Percentiles rank a stretch among this genome's conserved stretches.
Conservation (phyloP, 352 stramenopile species). For the Pythium angustatum region DNA sequence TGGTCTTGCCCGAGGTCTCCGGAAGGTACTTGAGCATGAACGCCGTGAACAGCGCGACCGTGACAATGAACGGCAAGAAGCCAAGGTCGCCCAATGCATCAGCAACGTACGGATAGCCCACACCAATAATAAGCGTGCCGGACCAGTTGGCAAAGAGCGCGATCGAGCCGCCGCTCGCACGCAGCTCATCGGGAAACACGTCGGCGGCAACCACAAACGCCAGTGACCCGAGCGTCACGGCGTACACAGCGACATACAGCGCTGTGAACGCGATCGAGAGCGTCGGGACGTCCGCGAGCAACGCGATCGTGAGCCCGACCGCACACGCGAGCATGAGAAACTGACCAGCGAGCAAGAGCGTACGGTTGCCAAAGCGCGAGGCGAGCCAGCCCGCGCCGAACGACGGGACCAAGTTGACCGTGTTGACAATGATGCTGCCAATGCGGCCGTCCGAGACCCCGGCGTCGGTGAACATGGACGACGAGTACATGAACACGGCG, state of each 20-base stretch:
- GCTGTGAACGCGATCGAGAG: slow-evolving; percentile 51
- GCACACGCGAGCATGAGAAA: slow-evolving; percentile 36
- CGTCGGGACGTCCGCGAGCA: slow-evolving; percentile 43
- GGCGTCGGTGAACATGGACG: slow-evolving; percentile 53
- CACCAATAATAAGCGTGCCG: slow-evolving; percentile 50
- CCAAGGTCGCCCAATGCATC: slow-evolving; percentile 38
- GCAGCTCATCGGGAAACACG: slow-evolving; percentile 56
- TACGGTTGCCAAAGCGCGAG: slow-evolving; percentile 47
- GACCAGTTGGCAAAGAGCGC: slow-evolving; percentile 56
- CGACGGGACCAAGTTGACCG: slow-evolving; percentile 54
- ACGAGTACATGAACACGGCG: slow-evolving; percentile 74
- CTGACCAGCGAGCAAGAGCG: slow-evolving; percentile 49
- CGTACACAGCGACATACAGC: slow-evolving; percentile 47
- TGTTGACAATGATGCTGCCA: slow-evolving; percentile 55
- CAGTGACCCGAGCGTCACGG: slow-evolving; percentile 49
- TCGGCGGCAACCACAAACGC: slow-evolving; percentile 51
- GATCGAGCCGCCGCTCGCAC: slow-evolving; percentile 44
- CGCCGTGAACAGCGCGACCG: slow-evolving; percentile 12
- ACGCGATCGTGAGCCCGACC: slow-evolving; percentile 33
- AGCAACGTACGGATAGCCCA: slow-evolving; percentile 61
- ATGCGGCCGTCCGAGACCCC: slow-evolving; percentile 57
- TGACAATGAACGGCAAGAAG: slow-evolving; percentile 33
- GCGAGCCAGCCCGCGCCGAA: slow-evolving; percentile 46
- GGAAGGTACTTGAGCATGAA: slow-evolving; percentile 26
- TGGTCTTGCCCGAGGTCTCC: slow-evolving; percentile 30